These are phyloP conservation scores for Rosellinia necatrix DNA, from an alignment of 2,329 filamentous ascomycete genomes.

Conservation along the genomic window DNA sequence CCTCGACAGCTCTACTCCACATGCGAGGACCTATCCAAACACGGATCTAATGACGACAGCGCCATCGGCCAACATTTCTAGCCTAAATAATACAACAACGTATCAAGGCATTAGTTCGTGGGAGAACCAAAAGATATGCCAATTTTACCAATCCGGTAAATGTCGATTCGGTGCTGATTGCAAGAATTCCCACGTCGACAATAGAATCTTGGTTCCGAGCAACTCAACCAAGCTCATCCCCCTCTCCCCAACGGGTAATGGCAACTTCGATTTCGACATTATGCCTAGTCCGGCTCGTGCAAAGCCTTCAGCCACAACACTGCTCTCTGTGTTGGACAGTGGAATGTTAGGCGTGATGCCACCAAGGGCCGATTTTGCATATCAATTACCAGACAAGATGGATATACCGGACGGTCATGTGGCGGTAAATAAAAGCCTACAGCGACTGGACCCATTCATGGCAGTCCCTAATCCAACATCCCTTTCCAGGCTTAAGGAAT, in stretches of 20 bases:
- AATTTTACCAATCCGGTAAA: constrained; percentile 37
- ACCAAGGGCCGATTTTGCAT: constrained; percentile 1
- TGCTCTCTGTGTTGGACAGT: constrained; percentile 5
- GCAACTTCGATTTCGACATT: constrained; percentile 18
- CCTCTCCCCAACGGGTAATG: constrained; percentile 9
- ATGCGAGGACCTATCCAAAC: constrained; percentile 10
- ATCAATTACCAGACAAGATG: constrained; percentile 32
- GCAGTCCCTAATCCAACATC: constrained; percentile 23
- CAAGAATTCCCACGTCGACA: constrained; percentile 35
- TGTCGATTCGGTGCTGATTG: constrained; percentile 39
- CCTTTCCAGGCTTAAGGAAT: constrained; percentile 31
- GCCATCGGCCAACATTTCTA: background rate
- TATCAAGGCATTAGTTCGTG: constrained; percentile 1
- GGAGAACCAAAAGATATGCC: constrained; percentile 33
- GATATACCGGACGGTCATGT: constrained; percentile 37
- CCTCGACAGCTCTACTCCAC: constrained; percentile 30
- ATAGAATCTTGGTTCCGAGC: constrained; percentile 1
- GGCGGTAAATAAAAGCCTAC: constrained; percentile 35
- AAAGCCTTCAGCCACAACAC: constrained; percentile 5
- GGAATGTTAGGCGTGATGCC: constrained; percentile 1
- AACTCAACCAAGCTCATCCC: constrained; percentile 6
- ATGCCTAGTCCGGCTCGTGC: constrained; percentile 5
- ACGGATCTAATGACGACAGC: constrained; percentile 1
- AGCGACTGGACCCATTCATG: constrained; percentile 41
- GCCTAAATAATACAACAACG: background rate